Base-by-base conservation (phyloP, 2,329 filamentous ascomycete genomes). In the Beauveria varroae region DNA sequence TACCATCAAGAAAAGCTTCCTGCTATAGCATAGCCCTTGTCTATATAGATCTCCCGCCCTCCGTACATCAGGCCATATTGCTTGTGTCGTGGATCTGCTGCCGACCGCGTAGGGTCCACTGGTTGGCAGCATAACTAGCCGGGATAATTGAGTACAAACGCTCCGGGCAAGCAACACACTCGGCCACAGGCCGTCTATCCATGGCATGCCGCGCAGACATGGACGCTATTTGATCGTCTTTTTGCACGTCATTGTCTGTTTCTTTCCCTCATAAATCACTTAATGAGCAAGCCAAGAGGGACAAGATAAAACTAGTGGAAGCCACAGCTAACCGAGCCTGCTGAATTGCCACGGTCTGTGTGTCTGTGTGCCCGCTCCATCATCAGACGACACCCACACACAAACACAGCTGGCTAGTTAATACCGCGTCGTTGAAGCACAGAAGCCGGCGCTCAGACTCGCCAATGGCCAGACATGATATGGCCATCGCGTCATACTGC, bases 21-120 rank as follows among this genome's bases (percentile, higher is more conserved):
- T 43, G 7, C 20, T 56, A 47, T 56, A 55, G 22, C 24, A 28
- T 6, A 28, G 16, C n/a, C 41, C 54, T 16, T 5, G 28, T 34
- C 26, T 56, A 56, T 47, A 47, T 34, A 30, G 41, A 56, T 47
- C 41, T 46, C 14, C 10, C n/a, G 22, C n/a, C 22, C 24, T 47
- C 44, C 44, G 22, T 47, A 47, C 54, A 56, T 56, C 54, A 56
- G 54, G 54, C 54, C 54, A 56, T 47, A 20, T 30, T 34, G 41
- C 6, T 22, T 46, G 9, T 22, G 26, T 28, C 41, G 41, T 56
- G 54, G 54, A 56, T 56, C 54, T 47, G 26, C 8, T 47, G 4
- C 54, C 18, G 41, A n/a, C 41, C 24, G 18, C 34, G 28, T 44
- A 3, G 3, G 37, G 34, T 34, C 37, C 51, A 41, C 34, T 24